Evolutionary conservation across 2,329 filamentous ascomycete genomes (phyloP).

Genomic region (Diaporthe capsici): DNA sequence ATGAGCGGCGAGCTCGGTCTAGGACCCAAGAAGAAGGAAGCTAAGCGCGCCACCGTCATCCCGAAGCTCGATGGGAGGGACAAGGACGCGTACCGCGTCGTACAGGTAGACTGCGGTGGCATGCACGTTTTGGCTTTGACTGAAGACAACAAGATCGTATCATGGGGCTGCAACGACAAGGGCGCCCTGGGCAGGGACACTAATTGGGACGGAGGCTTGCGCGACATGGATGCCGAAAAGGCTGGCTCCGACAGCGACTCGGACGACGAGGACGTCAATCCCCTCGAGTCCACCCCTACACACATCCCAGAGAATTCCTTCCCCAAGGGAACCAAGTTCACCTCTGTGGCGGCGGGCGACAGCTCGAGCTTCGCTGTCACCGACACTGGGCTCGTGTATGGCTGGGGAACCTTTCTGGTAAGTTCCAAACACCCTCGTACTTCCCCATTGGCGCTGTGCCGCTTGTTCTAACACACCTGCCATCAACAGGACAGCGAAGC

Average conservation of each 20-base stretch:
- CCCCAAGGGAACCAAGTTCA: conserved; percentile 68
- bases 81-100: conserved; percentile 53
- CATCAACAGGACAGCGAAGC: conserved; percentile 44
- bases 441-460: conserved; percentile 34
- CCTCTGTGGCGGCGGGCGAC: conserved; percentile 71
- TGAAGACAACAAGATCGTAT: conserved; percentile 75
- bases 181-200: conserved; percentile 76
- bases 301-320: conserved; percentile 66
- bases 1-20: conserved; percentile 60
- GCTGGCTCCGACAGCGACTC: conserved; percentile 73
- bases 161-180: conserved; percentile 80
- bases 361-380: conserved; percentile 74
- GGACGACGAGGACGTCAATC: conserved; percentile 69
- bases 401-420: conserved; percentile 77
- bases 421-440: conserved; percentile 43
- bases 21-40: conserved; percentile 43
- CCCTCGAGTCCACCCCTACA: conserved; percentile 70
- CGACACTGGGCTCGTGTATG: conserved; percentile 72
- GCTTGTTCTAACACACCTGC: conserved; percentile 29
- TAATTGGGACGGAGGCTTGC: conserved; percentile 66
- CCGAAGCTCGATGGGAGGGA: conserved; percentile 42
- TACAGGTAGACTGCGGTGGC: conserved; percentile 74
- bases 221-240: conserved; percentile 52
- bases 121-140: conserved; percentile 79
- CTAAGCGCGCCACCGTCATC: conserved; percentile 42